phyloP scores from a whole-genome alignment of 257 asterid species.

The Salvia miltiorrhiza region DNA sequence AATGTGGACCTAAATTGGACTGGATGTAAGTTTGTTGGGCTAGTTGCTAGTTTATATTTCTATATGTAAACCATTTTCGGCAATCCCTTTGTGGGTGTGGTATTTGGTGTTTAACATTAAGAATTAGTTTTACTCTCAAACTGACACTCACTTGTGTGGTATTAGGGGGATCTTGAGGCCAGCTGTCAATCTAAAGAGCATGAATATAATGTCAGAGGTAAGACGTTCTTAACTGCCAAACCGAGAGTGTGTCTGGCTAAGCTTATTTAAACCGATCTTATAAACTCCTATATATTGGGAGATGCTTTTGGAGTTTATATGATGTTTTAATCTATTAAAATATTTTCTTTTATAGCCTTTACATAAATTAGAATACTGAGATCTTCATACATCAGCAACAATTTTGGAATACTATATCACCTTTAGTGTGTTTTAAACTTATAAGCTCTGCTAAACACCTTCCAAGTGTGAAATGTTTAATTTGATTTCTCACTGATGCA shows the following conservation, averaged over 20 bases:
- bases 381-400: neutral
- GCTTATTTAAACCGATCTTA: neutral
- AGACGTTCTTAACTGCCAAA: conserved; percentile 31
- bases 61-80: neutral
- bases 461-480: conserved; percentile 1
- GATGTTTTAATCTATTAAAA: neutral
- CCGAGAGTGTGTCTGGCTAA: neutral
- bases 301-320: neutral
- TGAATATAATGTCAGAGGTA: conserved; percentile 63
- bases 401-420: neutral
- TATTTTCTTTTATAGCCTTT: neutral
- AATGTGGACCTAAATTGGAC: neutral
- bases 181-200: conserved; percentile 62
- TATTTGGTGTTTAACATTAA: neutral
- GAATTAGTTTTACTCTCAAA: conserved; percentile 11
- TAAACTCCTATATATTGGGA: neutral
- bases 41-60: neutral
- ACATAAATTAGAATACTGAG: neutral
- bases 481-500: conserved; percentile 34
- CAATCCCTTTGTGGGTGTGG: neutral
- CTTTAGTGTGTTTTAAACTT: neutral
- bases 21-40: no score
- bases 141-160: conserved; percentile 29
- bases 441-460: neutral
- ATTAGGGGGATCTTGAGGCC: conserved; percentile 93